Percentiles rank a stretch among this genome's conserved stretches.
Conservation (phyloP, 257 asterid genomes). For the Nicotiana tabacum region DNA sequence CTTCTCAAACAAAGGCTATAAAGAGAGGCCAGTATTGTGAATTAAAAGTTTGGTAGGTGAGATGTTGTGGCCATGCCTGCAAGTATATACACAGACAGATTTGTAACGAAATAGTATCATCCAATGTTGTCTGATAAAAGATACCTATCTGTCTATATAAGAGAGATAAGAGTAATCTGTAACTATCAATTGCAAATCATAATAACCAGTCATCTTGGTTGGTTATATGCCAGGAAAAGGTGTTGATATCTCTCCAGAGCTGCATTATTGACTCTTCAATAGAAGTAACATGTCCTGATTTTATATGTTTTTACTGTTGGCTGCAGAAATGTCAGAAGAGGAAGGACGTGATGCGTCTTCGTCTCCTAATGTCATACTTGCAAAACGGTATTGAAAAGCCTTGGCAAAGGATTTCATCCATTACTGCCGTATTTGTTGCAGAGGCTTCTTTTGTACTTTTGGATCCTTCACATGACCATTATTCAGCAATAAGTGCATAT, state of each 20-base stretch:
- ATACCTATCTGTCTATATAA: not conserved
- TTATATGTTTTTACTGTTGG: constrained; percentile 21
- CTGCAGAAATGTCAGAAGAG: constrained; percentile 67
- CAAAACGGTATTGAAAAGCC: constrained; percentile 78
- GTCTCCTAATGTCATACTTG: constrained; percentile 62
- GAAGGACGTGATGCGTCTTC: constrained; percentile 57
- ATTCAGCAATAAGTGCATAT: constrained; percentile 53
- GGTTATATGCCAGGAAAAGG: not conserved
- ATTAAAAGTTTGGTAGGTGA: not conserved
- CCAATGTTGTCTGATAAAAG: not conserved
- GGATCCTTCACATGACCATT: constrained; percentile 63
- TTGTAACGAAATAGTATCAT: not conserved
- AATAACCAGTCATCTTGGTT: not conserved
- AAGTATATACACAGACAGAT: not conserved
- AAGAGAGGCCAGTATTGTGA: not conserved
- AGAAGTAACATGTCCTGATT: not conserved
- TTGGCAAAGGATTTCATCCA: constrained; percentile 78
- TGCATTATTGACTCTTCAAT: not conserved
- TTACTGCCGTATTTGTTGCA: constrained; percentile 63
- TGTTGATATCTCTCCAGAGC: constrained; percentile 6
- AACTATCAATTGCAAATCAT: not conserved
- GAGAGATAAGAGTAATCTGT: not conserved
- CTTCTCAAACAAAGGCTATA: not conserved
- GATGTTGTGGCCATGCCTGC: not conserved
- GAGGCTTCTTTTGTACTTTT: constrained; percentile 77